A percentile compares a stretch with the other conserved stretches of the same genome.
Conservation (phyloP, 106 monocot genomes). For the Dendrobium huoshanense region DNA sequence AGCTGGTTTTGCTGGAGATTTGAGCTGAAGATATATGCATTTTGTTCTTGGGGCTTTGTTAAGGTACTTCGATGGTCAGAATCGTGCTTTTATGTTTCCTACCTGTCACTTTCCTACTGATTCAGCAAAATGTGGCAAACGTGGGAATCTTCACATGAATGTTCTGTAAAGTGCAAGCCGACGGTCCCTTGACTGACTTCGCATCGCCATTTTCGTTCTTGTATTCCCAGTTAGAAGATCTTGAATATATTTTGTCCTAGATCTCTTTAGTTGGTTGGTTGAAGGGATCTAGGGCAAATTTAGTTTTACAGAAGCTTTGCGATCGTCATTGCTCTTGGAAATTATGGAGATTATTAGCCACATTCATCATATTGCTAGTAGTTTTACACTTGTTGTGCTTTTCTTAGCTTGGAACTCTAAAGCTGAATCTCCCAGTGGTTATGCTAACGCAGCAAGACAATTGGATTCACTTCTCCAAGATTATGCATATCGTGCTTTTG, state of each 20-base stretch:
- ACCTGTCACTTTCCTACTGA: neutral
- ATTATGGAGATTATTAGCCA: conserved; percentile 16
- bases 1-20: neutral
- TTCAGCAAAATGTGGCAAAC: neutral
- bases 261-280: neutral
- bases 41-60: neutral
- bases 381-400: conserved; percentile 19
- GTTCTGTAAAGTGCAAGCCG: neutral
- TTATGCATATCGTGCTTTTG: conserved; percentile 68
- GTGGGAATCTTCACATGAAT: neutral
- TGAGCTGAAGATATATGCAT: neutral
- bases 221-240: neutral
- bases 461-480: conserved; percentile 70
- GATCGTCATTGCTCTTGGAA: neutral
- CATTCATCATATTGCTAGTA: conserved; percentile 5
- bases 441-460: conserved; percentile 17
- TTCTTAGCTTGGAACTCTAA: conserved; percentile 17
- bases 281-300: conserved; percentile 6
- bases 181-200: neutral
- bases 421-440: conserved; percentile 17
- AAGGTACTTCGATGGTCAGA: neutral
- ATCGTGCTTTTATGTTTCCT: neutral
- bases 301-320: neutral
- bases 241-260: neutral
- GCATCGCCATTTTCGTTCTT: neutral